phyloP scores from a whole-genome alignment of 768 basidiomycete genomes.

The Psilocybe subaeruginosa region DNA sequence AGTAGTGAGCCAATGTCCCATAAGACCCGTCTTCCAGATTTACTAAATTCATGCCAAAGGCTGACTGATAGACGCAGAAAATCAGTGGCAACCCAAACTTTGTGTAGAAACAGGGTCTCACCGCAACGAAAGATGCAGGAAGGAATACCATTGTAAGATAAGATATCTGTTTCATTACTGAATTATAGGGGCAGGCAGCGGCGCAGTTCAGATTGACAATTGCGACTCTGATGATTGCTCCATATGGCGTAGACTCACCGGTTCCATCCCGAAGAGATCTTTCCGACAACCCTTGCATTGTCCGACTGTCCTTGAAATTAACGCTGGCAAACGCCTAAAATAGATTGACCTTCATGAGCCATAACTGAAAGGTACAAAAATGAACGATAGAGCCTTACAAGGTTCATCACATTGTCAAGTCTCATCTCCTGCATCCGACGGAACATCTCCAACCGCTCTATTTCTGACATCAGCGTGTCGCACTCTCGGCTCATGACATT shows the following conservation, averaged over 20 bases:
- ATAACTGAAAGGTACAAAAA: not conserved
- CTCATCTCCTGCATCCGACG: constrained; percentile 46
- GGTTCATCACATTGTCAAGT: constrained; percentile 49
- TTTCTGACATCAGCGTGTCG: constrained; percentile 48
- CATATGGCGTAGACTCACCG: constrained; percentile 13
- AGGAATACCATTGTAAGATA: constrained; percentile 58
- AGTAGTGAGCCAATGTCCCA: constrained; percentile 40
- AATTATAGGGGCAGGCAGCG: not conserved
- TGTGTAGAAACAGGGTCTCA: constrained; percentile 15
- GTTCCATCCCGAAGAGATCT: constrained; percentile 34
- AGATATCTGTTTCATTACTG: constrained; percentile 46
- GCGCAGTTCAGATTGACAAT: not conserved
- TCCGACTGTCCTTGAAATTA: constrained; percentile 45
- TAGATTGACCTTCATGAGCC: not conserved
- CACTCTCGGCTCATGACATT: constrained; percentile 46
- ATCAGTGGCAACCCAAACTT: not conserved
- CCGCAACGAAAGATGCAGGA: constrained; percentile 46
- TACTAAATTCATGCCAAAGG: constrained; percentile 53
- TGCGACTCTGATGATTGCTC: not conserved
- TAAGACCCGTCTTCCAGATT: constrained; percentile 32
- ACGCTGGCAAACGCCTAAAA: constrained; percentile 46
- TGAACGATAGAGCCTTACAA: constrained; percentile 29
- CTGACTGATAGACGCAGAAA: constrained; percentile 30
- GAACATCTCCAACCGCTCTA: constrained; percentile 48
- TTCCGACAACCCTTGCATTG: constrained; percentile 41